phyloP scores from a whole-genome alignment of 768 basidiomycete genomes.

The Kwoniella sp. region DNA sequence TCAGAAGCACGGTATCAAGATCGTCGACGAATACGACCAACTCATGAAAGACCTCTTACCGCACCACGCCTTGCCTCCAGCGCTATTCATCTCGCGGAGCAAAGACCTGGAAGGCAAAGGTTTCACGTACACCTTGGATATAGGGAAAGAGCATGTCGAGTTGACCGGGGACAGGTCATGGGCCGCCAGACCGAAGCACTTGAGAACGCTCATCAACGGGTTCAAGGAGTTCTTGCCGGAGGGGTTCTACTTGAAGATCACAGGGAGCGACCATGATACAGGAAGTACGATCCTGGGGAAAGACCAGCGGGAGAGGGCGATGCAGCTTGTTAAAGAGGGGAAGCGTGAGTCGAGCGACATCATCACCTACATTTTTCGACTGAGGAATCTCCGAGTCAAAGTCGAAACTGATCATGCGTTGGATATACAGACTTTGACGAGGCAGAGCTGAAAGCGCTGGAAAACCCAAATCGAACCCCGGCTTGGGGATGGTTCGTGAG shows the following conservation, averaged over 20 bases:
- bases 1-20: constrained; percentile 45
- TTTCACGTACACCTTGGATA: constrained; percentile 48
- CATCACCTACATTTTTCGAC: background rate
- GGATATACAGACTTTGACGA: constrained; percentile 51
- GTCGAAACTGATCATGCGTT: too few species aligned
- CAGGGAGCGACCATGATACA: constrained; percentile 55
- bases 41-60: constrained; percentile 50
- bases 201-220: constrained; percentile 43
- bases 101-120: constrained; percentile 33
- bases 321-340: constrained; percentile 48
- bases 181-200: constrained; percentile 38
- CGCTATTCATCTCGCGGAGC: constrained; percentile 34
- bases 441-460: constrained; percentile 43
- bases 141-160: constrained; percentile 26
- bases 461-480: constrained; percentile 48
- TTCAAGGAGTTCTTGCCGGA: constrained; percentile 45
- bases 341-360: constrained; percentile 39
- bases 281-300: constrained; percentile 52
- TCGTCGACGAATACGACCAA: constrained; percentile 53
- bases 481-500: constrained; percentile 54
- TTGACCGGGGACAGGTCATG: constrained; percentile 35
- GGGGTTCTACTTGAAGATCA: constrained; percentile 45
- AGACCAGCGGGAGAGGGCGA: constrained; percentile 51
- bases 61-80: constrained; percentile 48
- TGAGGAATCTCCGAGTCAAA: too few species aligned